Evolutionary conservation across 2,329 filamentous ascomycete species (phyloP), one percentile per base, ranked within the genome.

Genomic region (Monosporascus cannonballus): DNA sequence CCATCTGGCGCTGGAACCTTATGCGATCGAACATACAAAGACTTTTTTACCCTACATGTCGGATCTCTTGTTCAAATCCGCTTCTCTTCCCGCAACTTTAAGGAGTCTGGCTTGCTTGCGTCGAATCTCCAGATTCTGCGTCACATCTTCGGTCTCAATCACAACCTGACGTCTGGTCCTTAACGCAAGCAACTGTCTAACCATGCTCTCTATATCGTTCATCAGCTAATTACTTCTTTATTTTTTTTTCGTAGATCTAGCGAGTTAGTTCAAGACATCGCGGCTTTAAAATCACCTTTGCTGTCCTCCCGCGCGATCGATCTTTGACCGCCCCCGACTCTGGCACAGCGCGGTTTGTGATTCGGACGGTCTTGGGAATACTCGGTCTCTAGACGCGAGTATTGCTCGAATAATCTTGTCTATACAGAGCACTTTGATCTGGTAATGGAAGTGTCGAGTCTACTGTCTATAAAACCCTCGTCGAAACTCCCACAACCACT

Each of bases 21-120:
- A 68, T 66, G 72, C 71, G 72, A 75, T 72, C 69, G 60, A 61
- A 53, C 42, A 39, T 61, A 50, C 51, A 50, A 56, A 49, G 46
- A 48, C 57, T 56, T 62, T 58, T 49, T 54, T 48, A 41, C 59
- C 54, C 57, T 55, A 56, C 50, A 4, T 2, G n/a, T 27, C 42
- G 11, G 15, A 46, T 27, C 42, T 46, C 17, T 27, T 18, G 17
- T n/a, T 14, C 42, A 46, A 46, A 46, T 25, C 22, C 42, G 8
- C 54, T 55, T 51, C 53, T 51, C 47, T 41, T 52, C 37, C 53
- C 50, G 49, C 55, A 51, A 37, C 53, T 56, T 44, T 52, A 59
- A 51, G 34, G 48, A 41, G 52, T 56, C 54, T 48, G 50, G 50
- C 49, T 53, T 44, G 57, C 47, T 51, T 47, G 50, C 48, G 51